Base-by-base conservation (phyloP, 208 protist genomes). In the Leishmania arabica region DNA sequence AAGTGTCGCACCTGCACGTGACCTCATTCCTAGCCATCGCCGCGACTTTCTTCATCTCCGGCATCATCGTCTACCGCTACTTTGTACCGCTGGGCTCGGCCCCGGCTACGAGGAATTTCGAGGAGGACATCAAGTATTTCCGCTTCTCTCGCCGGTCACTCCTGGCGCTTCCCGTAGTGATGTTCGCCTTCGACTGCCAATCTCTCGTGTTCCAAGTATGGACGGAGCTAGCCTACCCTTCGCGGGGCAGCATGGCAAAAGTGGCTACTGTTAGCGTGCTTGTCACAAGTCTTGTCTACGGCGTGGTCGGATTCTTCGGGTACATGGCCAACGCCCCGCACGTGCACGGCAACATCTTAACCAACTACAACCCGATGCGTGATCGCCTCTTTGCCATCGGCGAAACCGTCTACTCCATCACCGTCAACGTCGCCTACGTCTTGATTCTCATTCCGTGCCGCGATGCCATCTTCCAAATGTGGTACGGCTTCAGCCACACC, bases 111-210 rank as follows among this genome's bases (percentile, higher is more conserved):
- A 64, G 6, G 49, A 60, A n/a, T 9, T 58, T 31, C 34, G 51
- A 71, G 17, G 72, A 75, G 2, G 85, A 75, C 9, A 78, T 88
- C 17, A 88, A 83, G 54, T 92, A 90, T 80, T 84, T 93, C 79
- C 72, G 79, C 60, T 54, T 91, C 47, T 91, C 89, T 31, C 68
- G 62, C 21, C 83, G 80, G 27, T 84, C 84, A 1, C 76, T 93
- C 9, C 74, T 93, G 34, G 72, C 87, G 1, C 77, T 95, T 11
- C 92, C 92, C 1, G 88, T 95, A 3, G 84, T 95, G 76, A 90
- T 93, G 82, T 95, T 95, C 69, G 89, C 90, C 37, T 95, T 92
- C 71, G 92, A 93, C 71, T 95, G 92, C 69, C 92, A 95, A 77
- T 90, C 92, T 5, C 79, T 95, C 0, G 89, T 92, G 0, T 95